Percentiles rank a stretch among this genome's conserved stretches.
Evolutionary conservation across 2,329 filamentous ascomycete species (phyloP).

Genomic region (Cadophora gregata): DNA sequence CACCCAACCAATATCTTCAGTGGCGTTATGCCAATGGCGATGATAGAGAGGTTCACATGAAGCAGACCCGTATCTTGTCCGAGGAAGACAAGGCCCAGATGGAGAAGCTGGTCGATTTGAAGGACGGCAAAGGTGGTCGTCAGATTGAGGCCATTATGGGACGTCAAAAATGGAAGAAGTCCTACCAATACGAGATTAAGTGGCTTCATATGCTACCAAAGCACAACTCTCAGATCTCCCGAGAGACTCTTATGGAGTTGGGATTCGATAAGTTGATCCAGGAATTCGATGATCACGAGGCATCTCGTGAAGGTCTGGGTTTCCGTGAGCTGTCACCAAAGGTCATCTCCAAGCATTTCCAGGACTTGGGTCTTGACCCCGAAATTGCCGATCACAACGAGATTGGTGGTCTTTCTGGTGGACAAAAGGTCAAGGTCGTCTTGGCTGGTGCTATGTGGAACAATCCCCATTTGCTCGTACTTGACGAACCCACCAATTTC

Average conservation of each 20-base stretch:
- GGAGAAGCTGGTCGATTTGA: slow-evolving; percentile 86
- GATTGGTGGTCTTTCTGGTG: slow-evolving; percentile 93
- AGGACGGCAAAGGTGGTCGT: slow-evolving; percentile 77
- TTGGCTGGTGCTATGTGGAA: slow-evolving; percentile 98
- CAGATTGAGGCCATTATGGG: slow-evolving; percentile 90
- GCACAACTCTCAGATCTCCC: slow-evolving; percentile 89
- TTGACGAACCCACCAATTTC: slow-evolving; percentile 99
- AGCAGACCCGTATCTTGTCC: slow-evolving; percentile 92
- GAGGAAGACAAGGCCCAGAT: slow-evolving; percentile 87
- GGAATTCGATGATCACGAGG: slow-evolving; percentile 98
- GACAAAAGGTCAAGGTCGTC: slow-evolving; percentile 99
- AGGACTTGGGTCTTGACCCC: slow-evolving; percentile 92
- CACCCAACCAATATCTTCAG: slow-evolving; percentile 97
- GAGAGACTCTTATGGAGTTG: slow-evolving; percentile 84
- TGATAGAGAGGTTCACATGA: slow-evolving; percentile 95
- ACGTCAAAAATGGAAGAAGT: slow-evolving; percentile 99
- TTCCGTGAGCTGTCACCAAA: slow-evolving; percentile 93
- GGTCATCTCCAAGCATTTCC: slow-evolving; percentile 96
- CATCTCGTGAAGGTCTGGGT: slow-evolving; percentile 96
- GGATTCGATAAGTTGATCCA: slow-evolving; percentile 95
- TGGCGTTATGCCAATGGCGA: slow-evolving; percentile 98
- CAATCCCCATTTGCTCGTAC: slow-evolving; percentile 94
- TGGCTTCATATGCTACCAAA: slow-evolving; percentile 90
- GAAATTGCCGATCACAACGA: slow-evolving; percentile 99
- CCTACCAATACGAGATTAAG: slow-evolving; percentile 98